Evolutionary conservation across 2,329 filamentous ascomycete genomes (phyloP), one percentile per base, ranked within the genome.

Genomic region (Xylariaceae sp.): DNA sequence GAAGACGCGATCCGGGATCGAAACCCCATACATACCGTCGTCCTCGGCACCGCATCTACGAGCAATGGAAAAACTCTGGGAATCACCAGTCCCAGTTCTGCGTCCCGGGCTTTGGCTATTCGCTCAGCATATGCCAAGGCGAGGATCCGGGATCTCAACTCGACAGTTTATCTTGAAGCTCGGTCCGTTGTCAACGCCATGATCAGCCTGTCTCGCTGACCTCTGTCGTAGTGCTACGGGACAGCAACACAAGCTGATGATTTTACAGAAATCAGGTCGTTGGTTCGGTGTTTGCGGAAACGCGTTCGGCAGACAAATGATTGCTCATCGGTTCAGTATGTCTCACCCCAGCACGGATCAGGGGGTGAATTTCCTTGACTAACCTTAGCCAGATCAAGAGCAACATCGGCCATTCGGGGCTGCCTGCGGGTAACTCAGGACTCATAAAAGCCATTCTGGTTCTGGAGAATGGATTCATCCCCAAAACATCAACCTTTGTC

Each of bases 201-300:
- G 7, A 32, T 10, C 4, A 29, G 2, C 9, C 18, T 9, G 10
- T 20, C 23, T 30, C 16, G 13, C 40, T 51, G 21, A 44, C 18
- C n/a, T 2, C 6, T 20, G 21, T 16, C n/a, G 9, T 18, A 52
- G 39, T 69, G 66, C 10, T 75, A 78, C 30, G 75, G 74, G 2
- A 77, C 76, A 0, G 75, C 74, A 1, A 78, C 76, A 2, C 60
- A 49, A 13, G 69, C 69, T 2, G 77, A 76, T 2, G 76, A 78
- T 39, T 70, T 72, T 0, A 59, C 57, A 1, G 76, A 79, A 52
- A 67, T 70, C 0, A 39, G 0, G 75, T 67, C 0, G 64, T 73
- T 3, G 57, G 50, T 0, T 42, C 53, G 0, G 66, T 70, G 0
- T 72, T 73, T 21, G 16, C 55, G 2, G 8, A 40, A 0, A 55